These are phyloP conservation scores for Termitomyces eurrhizus DNA, from an alignment of 768 basidiomycete genomes.

Conservation along the genomic window DNA sequence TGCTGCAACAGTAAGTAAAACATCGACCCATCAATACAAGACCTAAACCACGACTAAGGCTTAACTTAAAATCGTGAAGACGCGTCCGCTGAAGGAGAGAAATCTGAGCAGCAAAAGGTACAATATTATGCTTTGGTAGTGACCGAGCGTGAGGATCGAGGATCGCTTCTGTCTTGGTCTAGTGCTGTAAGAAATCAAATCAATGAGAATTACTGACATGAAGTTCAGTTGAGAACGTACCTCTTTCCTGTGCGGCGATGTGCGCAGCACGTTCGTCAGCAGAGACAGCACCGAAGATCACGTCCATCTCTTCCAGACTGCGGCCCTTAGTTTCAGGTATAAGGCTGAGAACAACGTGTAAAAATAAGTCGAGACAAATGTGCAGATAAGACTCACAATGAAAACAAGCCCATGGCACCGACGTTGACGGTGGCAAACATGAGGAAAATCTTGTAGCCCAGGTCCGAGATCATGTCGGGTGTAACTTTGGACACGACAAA, in stretches of 20 bases:
- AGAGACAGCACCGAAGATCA: conserved; percentile 53
- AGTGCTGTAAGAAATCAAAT: background rate
- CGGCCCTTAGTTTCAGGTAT: conserved; percentile 63
- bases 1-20: background rate
- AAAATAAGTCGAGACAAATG: background rate
- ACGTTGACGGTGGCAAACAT: conserved; percentile 77
- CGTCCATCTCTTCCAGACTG: conserved; percentile 50
- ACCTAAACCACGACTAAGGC: background rate
- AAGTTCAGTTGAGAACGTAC: conserved; percentile 14
- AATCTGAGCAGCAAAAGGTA: no score
- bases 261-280: conserved; percentile 49
- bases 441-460: conserved; percentile 75
- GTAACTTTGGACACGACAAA: conserved; percentile 73
- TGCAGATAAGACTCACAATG: conserved; percentile 38
- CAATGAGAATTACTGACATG: background rate
- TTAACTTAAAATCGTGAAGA: background rate
- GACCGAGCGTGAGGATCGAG: background rate
- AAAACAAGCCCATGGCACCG: conserved; percentile 63
- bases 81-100: background rate
- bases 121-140: background rate
- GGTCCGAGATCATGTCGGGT: conserved; percentile 52
- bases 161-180: conserved; percentile 1
- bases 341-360: conserved; percentile 23
- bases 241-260: conserved; percentile 44
- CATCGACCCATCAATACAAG: background rate